Evolutionary conservation across 257 asterid species (phyloP).

Genomic region (Jasminum sambac): DNA sequence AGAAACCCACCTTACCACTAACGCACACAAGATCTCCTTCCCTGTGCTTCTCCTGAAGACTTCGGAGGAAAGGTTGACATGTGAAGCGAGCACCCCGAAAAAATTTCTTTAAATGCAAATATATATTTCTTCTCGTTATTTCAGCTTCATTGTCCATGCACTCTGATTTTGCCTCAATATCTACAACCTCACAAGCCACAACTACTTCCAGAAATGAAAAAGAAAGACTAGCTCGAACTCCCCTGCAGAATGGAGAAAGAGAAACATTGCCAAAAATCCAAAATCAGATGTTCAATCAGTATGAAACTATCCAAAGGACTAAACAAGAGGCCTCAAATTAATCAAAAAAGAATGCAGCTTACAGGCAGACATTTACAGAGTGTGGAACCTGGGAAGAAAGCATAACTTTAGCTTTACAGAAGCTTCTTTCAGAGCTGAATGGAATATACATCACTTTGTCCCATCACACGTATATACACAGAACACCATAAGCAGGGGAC

Average conservation of each 20-base stretch:
- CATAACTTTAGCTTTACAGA: background rate
- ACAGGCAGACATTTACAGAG: background rate
- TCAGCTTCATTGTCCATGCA: slow-evolving; percentile 42
- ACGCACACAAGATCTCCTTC: slow-evolving; percentile 86
- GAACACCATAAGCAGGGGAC: background rate
- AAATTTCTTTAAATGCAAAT: slow-evolving; percentile 86
- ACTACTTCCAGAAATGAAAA: slow-evolving; percentile 82
- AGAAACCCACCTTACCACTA: slow-evolving; percentile 84
- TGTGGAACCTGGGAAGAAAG: slow-evolving; percentile 3
- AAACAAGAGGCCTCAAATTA: background rate
- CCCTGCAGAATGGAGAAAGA: slow-evolving; percentile 55
- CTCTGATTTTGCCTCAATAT: slow-evolving; percentile 40
- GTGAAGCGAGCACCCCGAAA: slow-evolving; percentile 95
- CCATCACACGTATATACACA: background rate
- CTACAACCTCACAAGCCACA: slow-evolving; percentile 81
- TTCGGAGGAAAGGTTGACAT: slow-evolving; percentile 68
- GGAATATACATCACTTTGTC: background rate
- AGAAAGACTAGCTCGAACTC: slow-evolving; percentile 72
- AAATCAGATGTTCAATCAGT: slow-evolving; percentile 7
- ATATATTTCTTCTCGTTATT: slow-evolving; percentile 46
- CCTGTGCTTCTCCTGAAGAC: slow-evolving; percentile 75
- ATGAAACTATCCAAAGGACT: background rate
- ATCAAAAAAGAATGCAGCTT: background rate
- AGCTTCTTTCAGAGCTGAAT: background rate
- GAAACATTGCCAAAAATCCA: slow-evolving; percentile 14